Evolutionary conservation across 1,284 basidiomycete genomes (phyloP).

Genomic region (Rhizoctonia solani): DNA sequence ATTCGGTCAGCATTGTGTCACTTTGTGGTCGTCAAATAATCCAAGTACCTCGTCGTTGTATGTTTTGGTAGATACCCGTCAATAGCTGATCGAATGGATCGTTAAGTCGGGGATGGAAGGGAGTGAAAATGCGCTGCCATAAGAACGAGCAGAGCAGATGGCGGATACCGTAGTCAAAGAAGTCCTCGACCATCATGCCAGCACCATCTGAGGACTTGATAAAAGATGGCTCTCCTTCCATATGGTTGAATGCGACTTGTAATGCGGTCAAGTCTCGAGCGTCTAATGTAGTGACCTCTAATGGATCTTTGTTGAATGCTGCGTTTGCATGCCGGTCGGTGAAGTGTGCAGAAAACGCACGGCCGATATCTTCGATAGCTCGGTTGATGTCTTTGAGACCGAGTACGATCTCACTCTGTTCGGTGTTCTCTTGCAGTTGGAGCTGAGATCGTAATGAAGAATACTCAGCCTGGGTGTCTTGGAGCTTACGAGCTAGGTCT

Average conservation of each 20-base stretch:
- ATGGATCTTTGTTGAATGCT: not conserved
- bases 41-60: conserved; percentile 12
- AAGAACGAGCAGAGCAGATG: conserved; percentile 6
- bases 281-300: conserved; percentile 4
- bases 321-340: not conserved
- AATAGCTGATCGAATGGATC: not conserved
- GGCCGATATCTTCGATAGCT: conserved; percentile 14
- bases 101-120: conserved; percentile 28
- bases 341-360: conserved; percentile 3
- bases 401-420: conserved; percentile 26
- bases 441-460: conserved; percentile 29
- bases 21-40: no score
- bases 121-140: conserved; percentile 12
- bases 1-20: no score
- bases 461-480: conserved; percentile 18
- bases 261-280: conserved; percentile 10
- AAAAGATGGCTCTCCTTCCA: conserved; percentile 7
- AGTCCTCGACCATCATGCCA: conserved; percentile 27
- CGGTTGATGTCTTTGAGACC: conserved; percentile 23
- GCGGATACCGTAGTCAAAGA: conserved; percentile 32
- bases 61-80: not conserved
- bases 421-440: conserved; percentile 21
- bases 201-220: not conserved
- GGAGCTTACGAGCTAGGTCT: not conserved
- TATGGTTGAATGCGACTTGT: not conserved